phyloP scores from a whole-genome alignment of 306 rosid species.

The Cajanus cajan region DNA sequence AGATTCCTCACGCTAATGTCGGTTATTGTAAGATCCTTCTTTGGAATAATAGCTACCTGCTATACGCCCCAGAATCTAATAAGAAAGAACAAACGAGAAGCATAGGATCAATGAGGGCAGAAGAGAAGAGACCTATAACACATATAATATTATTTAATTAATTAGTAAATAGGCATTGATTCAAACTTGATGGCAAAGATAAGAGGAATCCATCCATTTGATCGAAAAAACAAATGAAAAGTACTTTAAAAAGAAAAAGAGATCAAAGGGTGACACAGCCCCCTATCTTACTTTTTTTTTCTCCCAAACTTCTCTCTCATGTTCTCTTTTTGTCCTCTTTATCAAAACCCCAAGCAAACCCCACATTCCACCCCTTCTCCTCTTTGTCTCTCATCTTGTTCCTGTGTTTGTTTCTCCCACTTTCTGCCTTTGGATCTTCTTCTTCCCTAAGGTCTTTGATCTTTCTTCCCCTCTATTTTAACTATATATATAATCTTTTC shows the following conservation, averaged over 20 bases:
- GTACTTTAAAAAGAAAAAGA: constrained; percentile 33
- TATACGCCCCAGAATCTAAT: constrained; percentile 46
- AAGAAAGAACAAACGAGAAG: constrained; percentile 72
- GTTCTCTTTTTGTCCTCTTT: constrained; percentile 67
- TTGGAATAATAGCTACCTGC: constrained; percentile 6
- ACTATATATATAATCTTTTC: neutral
- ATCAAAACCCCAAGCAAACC: constrained; percentile 77
- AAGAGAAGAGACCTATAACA: neutral
- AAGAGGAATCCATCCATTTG: constrained; percentile 44
- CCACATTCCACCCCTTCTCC: constrained; percentile 42
- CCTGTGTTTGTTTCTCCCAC: neutral
- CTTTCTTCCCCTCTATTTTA: neutral
- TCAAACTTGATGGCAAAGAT: constrained; percentile 55
- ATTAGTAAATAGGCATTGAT: neutral
- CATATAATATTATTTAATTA: neutral
- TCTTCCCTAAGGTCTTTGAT: constrained; percentile 25
- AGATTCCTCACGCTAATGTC: constrained; percentile 39
- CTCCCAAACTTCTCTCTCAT: constrained; percentile 13
- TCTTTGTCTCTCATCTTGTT: constrained; percentile 15
- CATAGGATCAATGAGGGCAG: constrained; percentile 59
- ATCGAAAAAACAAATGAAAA: constrained; percentile 54
- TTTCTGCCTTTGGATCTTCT: constrained; percentile 26
- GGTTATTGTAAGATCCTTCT: constrained; percentile 26
- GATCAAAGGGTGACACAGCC: constrained; percentile 3
- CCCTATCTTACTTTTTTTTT: constrained; percentile 31